phyloP scores from a whole-genome alignment of 768 basidiomycete genomes.

The Clavulina sp. region DNA sequence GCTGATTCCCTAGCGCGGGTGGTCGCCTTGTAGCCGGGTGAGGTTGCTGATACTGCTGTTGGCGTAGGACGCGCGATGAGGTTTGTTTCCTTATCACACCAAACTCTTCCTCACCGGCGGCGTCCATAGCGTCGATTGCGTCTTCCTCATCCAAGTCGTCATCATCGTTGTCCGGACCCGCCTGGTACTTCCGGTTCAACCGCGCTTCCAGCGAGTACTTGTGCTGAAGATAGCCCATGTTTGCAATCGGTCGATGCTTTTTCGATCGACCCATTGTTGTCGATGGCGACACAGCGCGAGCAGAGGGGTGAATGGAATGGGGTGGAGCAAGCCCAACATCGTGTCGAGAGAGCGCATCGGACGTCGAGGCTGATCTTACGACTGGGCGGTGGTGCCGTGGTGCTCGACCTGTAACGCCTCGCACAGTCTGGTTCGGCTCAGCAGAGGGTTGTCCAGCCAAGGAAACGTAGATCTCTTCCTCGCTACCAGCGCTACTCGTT shows the following conservation, averaged over 20 bases:
- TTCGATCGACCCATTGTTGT: not conserved
- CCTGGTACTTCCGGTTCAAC: constrained; percentile 8
- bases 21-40: not conserved
- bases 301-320: not conserved
- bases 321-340: not conserved
- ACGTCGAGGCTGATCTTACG: constrained; percentile 3
- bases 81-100: not conserved
- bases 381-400: not conserved
- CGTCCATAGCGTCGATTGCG: not conserved
- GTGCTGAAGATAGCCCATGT: not conserved
- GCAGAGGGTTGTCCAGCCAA: not conserved
- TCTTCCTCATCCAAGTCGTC: constrained; percentile 1
- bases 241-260: not conserved
- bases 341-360: not conserved
- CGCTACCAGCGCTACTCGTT: not conserved
- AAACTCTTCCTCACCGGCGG: constrained; percentile 4
- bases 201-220: constrained; percentile 17
- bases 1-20: not conserved
- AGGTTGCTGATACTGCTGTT: too few species aligned
- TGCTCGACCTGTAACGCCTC: not conserved
- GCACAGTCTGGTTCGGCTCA: not conserved
- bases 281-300: not conserved
- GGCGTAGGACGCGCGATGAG: too few species aligned
- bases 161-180: not conserved
- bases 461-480: constrained; percentile 13